Conservation (phyloP, 257 asterid species). For the Haberlea rhodopensis region DNA sequence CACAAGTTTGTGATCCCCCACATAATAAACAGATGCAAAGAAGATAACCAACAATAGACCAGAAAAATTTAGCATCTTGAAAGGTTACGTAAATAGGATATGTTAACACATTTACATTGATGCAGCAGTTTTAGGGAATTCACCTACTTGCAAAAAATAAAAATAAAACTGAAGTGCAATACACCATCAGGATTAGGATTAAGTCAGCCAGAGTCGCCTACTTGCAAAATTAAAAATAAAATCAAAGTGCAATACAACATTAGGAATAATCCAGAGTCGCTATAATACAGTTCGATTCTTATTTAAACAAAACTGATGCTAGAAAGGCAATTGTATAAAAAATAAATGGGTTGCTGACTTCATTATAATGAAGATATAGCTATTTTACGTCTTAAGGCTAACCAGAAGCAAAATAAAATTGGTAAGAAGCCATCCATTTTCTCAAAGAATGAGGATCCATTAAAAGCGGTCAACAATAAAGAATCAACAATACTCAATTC, state of each 20-base stretch:
- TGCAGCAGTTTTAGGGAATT: background rate
- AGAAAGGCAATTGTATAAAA: background rate
- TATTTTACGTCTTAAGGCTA: background rate
- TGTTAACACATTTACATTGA: background rate
- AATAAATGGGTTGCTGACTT: background rate
- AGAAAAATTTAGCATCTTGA: background rate
- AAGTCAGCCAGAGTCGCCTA: background rate
- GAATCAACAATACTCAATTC: background rate
- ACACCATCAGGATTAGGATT: background rate
- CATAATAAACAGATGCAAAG: background rate
- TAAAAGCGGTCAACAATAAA: background rate
- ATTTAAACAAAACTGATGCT: background rate
- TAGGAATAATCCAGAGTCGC: background rate
- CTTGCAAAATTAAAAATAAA: background rate
- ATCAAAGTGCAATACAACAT: background rate
- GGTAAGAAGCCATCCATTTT: background rate
- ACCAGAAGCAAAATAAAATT: background rate
- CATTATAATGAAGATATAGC: background rate
- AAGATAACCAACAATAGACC: background rate
- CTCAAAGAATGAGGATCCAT: background rate
- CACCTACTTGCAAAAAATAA: no score
- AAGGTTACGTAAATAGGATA: background rate
- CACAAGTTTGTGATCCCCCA: no score
- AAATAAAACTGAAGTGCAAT: background rate
- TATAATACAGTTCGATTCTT: background rate